Evolutionary conservation across 164 flowering plant genomes (phyloP), one percentile per base, ranked within the genome.

Genomic region (grape (Vitis vinifera)): DNA sequence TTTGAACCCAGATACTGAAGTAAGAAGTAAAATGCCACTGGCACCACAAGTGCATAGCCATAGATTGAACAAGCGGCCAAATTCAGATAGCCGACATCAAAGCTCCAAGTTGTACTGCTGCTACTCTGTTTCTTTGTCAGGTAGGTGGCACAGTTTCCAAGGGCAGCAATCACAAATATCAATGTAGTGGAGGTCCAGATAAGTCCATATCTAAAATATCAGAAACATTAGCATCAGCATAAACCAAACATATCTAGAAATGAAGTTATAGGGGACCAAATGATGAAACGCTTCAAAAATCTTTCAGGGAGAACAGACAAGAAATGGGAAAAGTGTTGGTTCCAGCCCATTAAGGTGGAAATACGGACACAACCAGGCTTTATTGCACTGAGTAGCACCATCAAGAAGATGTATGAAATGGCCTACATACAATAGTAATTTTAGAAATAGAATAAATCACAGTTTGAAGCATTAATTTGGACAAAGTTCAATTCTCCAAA

Each of bases 81-180:
- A 65, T 87, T 89, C 53, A 96, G 17, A 75, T 86, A 93, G 80
- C 77, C 83, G 66, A 96, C 99, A 75, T 93, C 91, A 77, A 91
- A 96, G 80, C 71, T 88, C 97, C 98, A 96, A 6, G 87, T 61
- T 17, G 83, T 75, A 72, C 74, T 80, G 62, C 68, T 69, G 67
- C 82, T 82, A 16, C 76, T 77, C 31, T 51, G 81, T 77, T 85
- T 90, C n/a, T 81, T 37, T 80, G 87, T 87, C 73, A 96, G 83
- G 73, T 91, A 96, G 53, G 97, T 89, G 19, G 93, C 97, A 77
- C 89, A 87, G 75, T 93, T 96, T 74, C 99, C 99, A 70, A 93
- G 81, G n/a, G 97, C 80, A 63, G 98, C 89, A 79, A 93, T 80
- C 78, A 89, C 80, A 74, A 96, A 91, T 23, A 93, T 83, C 79